Evolutionary conservation across 2,329 filamentous ascomycete genomes (phyloP).

Genomic region (Botrytis hyacinthi): DNA sequence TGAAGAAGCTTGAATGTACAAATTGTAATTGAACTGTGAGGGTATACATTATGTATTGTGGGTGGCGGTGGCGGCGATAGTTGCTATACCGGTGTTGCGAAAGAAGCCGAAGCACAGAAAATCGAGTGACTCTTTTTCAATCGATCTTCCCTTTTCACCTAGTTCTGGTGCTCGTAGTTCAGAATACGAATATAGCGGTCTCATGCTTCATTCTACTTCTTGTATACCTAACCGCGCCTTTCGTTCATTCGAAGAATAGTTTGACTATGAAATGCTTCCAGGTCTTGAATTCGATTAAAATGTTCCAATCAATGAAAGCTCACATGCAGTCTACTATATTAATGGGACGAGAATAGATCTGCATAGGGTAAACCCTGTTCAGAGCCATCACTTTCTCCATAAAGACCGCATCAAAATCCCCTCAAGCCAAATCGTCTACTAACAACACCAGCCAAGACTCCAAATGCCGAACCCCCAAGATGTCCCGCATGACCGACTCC

Average conservation of each 20-base stretch:
- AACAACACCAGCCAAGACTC: background rate
- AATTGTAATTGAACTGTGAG: background rate
- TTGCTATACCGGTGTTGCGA: no score
- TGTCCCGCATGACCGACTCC: constrained; percentile 11
- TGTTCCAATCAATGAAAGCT: background rate
- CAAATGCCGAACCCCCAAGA: constrained; percentile 17
- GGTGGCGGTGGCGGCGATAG: background rate
- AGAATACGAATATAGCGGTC: background rate
- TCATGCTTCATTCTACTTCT: background rate
- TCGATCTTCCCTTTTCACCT: background rate
- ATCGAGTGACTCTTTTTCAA: background rate
- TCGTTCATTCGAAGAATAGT: background rate
- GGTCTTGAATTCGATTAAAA: background rate
- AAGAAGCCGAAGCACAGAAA: background rate
- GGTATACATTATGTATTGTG: background rate
- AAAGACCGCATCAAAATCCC: background rate
- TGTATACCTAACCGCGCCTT: background rate
- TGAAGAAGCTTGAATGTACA: background rate
- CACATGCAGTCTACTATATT: background rate
- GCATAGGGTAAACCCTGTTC: background rate
- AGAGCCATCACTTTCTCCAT: background rate
- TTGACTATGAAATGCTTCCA: background rate
- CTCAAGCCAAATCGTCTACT: background rate
- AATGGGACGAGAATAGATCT: background rate
- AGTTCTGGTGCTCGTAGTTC: background rate